Conservation (phyloP, 2,329 filamentous ascomycete species). For the Aspergillus sclerotialis region DNA sequence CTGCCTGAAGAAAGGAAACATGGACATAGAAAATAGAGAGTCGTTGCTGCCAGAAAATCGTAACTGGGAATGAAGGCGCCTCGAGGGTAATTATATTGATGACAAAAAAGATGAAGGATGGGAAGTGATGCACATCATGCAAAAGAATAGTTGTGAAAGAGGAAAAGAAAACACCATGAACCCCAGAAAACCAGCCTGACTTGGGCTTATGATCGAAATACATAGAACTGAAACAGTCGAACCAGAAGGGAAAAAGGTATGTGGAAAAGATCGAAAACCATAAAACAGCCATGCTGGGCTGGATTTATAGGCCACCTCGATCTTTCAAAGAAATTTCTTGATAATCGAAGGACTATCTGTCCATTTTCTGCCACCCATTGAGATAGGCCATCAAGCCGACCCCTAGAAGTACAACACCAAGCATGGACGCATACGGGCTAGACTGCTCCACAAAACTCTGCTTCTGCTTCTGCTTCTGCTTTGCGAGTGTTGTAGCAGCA, state of each 20-base stretch:
- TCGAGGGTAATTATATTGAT: constrained; percentile 2
- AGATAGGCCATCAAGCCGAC: constrained; percentile 82
- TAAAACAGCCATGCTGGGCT: not conserved
- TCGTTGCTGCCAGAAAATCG: constrained; percentile 17
- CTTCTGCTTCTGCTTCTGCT: constrained; percentile 23
- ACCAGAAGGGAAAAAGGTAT: constrained; percentile 8
- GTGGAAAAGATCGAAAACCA: constrained; percentile 11
- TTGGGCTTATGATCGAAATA: constrained; percentile 1
- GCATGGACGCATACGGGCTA: constrained; percentile 72
- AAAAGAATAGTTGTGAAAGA: constrained; percentile 22
- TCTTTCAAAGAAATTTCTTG: constrained; percentile 5
- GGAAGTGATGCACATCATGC: constrained; percentile 20
- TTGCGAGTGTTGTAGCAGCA: constrained; percentile 38
- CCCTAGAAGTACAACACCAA: constrained; percentile 73
- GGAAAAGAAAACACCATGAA: constrained; percentile 10
- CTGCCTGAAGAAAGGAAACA: constrained; percentile 15
- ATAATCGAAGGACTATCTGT: constrained; percentile 31
- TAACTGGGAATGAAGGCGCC: constrained; percentile 14
- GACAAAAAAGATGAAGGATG: constrained; percentile 8
- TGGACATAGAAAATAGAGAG: constrained; percentile 14
- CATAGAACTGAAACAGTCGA: constrained; percentile 9
- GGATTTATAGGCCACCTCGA: not conserved
- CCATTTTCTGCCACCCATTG: constrained; percentile 67
- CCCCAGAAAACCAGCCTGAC: not conserved
- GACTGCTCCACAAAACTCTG: constrained; percentile 44